Evolutionary conservation across 116 monocot genomes (phyloP), one percentile per base, ranked within the genome.

Genomic region (Posidonia oceanica): DNA sequence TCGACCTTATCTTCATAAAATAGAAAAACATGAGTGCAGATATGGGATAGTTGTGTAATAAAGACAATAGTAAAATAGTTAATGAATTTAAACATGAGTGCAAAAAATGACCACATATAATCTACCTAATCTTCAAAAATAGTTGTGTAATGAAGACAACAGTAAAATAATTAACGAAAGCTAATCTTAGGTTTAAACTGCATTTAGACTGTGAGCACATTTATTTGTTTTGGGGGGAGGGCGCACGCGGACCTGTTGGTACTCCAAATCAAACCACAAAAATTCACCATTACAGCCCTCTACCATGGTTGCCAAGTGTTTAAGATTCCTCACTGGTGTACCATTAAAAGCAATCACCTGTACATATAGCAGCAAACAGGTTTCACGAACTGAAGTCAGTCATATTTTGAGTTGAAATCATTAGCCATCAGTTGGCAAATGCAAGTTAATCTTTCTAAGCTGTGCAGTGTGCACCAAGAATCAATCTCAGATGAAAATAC

Each of bases 231-330:
- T 29, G 23, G 36, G 10, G 14, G 36, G 62, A 62, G 20, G 14
- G 62, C 10, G 23, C 5, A 5, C 13, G 22, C 14, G 36, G 14
- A 62, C 96, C 96, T 97, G 97, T 57, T 97, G 77, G 38, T 92
- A 97, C 40, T 97, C 97, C 71, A 91, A 74, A 76, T 92, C 85
- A 81, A 97, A 92, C 81, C 83, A 80, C 75, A 97, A 75, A 68
- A 92, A 97, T 70, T 87, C 92, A 41, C 84, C 89, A 7, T 81
- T 54, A 69, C 87, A 92, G 39, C 74, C 80, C 68, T 92, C 92
- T 38, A 92, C 97, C 97, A 91, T 92, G 44, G 54, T 70, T 59
- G 87, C 89, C 76, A 97, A 84, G 56, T 61, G 67, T 77, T 85
- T 92, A 63, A 97, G 79, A 72, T 97, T 97, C 57, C 89, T 92